A percentile compares a stretch with the other conserved stretches of the same genome.
phyloP scores from a whole-genome alignment of 2,329 filamentous ascomycete genomes.

The Cercospora sp. region DNA sequence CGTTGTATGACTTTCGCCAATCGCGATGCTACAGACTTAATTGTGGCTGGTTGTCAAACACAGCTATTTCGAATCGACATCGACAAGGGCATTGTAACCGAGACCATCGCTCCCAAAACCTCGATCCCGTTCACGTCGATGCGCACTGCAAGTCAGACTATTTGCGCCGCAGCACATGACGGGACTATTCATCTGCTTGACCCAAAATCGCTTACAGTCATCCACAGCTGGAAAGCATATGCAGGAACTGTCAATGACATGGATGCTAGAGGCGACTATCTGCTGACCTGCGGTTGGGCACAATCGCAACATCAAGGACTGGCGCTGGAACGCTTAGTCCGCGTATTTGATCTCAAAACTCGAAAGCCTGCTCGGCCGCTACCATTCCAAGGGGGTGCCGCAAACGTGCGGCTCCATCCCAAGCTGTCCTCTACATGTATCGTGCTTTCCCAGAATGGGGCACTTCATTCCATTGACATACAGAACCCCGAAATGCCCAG shows the following conservation, averaged over 20 bases:
- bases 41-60: conserved; percentile 84
- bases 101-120: conserved; percentile 39
- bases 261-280: conserved; percentile 92
- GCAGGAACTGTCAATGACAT: conserved; percentile 89
- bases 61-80: conserved; percentile 77
- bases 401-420: conserved; percentile 94
- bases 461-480: conserved; percentile 93
- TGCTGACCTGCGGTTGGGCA: conserved; percentile 93
- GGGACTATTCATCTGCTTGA: conserved; percentile 87
- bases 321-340: conserved; percentile 88
- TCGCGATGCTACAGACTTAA: conserved; percentile 76
- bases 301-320: conserved; percentile 75
- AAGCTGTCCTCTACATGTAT: conserved; percentile 93
- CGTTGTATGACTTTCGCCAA: conserved; percentile 95
- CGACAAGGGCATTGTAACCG: conserved; percentile 52
- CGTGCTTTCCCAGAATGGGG: conserved; percentile 85
- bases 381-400: conserved; percentile 86
- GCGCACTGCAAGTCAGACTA: conserved; percentile 80
- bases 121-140: conserved; percentile 78
- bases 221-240: conserved; percentile 90
- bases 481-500: conserved; percentile 90
- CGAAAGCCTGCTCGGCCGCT: conserved; percentile 85
- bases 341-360: conserved; percentile 93
- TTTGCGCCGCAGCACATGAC: conserved; percentile 83
- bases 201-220: conserved; percentile 70